Base-by-base conservation (phyloP, 331 rosid species). In the Quercus tomentella region DNA sequence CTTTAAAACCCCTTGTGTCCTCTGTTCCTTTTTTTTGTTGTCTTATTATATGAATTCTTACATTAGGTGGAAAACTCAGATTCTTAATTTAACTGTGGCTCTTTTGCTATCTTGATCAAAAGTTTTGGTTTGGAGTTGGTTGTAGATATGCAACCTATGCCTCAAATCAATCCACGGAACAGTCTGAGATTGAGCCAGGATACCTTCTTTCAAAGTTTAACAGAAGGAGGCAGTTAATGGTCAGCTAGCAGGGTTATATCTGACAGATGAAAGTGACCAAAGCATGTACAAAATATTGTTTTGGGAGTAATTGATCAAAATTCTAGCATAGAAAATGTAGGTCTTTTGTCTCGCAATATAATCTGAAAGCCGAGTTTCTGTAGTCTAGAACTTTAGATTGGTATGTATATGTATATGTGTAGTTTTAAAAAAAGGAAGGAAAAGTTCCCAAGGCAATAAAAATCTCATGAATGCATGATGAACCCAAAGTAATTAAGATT, bases 1-100 rank as follows among this genome's bases (percentile, higher is more conserved):
- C 78, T 80, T 76, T 60, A 81, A 77, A 85, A 72, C 84, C 92
- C 90, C 84, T 85, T 86, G 84, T 88, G 81, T 84, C 79, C 85
- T 84, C 58, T 49, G 79, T 30, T 54, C 63, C 79, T 12, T 74
- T 79, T 87, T 87, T 88, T 88, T 76, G 84, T 81, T 84, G 82
- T 88, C 83, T 82, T 79, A 4, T 76, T 66, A 84, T 85, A 76
- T 83, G 75, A 83, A 87, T 86, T 84, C 35, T 73, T 83, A 86
- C 81, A 41, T 43, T 58, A 86, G 80, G 80, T 68, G 78, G 79
- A 83, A 78, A 79, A 82, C 78, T 77, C 87, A 20, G 7, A 78
- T 83, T 85, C 83, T 86, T 85, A 83, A 75, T 67, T 67, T 67
- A 67, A 67, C 52, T 2, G 17, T 67, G 22, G 25, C 25, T 67